Percentiles rank a stretch among this genome's conserved stretches.
These are phyloP conservation scores for Pseudogymnoascus sp. DNA, from an alignment of 2,329 filamentous ascomycete species.

Conservation along the genomic window DNA sequence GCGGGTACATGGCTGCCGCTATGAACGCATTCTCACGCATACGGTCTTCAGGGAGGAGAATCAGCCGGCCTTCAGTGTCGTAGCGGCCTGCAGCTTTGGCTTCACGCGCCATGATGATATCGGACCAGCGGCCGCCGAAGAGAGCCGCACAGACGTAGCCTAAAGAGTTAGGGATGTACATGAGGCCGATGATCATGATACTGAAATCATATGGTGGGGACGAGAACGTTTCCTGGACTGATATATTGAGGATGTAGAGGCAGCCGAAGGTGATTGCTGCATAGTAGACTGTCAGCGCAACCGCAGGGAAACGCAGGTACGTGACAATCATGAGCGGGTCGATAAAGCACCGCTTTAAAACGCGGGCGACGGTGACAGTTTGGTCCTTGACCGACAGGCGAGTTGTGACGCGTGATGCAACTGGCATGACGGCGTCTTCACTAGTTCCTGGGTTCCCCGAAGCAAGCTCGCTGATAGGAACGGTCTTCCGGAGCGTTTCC, in stretches of 20 bases:
- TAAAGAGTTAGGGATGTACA: slow-evolving; percentile 67
- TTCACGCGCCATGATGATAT: slow-evolving; percentile 70
- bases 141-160: slow-evolving; percentile 64
- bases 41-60: slow-evolving; percentile 69
- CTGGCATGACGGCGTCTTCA: slow-evolving; percentile 9
- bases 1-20: slow-evolving; percentile 60
- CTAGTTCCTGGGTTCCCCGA: slow-evolving; percentile 11
- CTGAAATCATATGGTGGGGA: slow-evolving; percentile 57
- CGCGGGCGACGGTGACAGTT: slow-evolving; percentile 42
- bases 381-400: slow-evolving; percentile 50
- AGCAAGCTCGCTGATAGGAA: background rate
- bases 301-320: slow-evolving; percentile 66
- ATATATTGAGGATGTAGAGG: slow-evolving; percentile 71
- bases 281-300: slow-evolving; percentile 64
- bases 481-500: slow-evolving; percentile 43
- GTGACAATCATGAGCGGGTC: slow-evolving; percentile 64
- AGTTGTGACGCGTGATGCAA: slow-evolving; percentile 46
- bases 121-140: slow-evolving; percentile 68
- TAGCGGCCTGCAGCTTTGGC: slow-evolving; percentile 61
- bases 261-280: slow-evolving; percentile 65
- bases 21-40: slow-evolving; percentile 78
- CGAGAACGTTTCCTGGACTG: slow-evolving; percentile 62
- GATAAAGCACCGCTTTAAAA: slow-evolving; percentile 53
- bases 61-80: slow-evolving; percentile 54
- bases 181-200: slow-evolving; percentile 60